These are phyloP conservation scores for Dictyostelium purpureum DNA, from an alignment of 78 protist species.

Conservation along the genomic window DNA sequence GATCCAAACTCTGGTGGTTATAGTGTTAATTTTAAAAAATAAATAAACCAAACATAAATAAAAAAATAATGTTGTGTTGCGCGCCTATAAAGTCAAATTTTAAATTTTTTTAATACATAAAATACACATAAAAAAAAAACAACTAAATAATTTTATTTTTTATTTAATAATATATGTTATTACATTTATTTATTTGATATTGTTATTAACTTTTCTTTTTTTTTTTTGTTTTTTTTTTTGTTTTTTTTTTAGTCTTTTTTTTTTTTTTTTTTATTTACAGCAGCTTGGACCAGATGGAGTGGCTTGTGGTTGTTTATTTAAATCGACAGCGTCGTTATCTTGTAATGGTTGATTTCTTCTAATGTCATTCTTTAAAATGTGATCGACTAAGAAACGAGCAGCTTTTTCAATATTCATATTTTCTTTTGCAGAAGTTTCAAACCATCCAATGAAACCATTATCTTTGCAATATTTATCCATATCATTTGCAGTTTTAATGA, in stretches of 20 bases:
- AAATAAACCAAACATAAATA: not conserved
- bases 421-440: constrained; percentile 92
- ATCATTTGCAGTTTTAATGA: constrained; percentile 76
- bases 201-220: not conserved
- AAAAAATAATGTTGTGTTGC: not conserved
- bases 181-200: not conserved
- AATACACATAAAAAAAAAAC: not conserved
- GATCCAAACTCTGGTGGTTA: constrained; percentile 92
- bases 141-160: not conserved
- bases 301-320: constrained; percentile 5
- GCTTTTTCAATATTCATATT: constrained; percentile 90
- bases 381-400: constrained; percentile 82
- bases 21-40: constrained; percentile 78
- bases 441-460: constrained; percentile 91
- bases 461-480: constrained; percentile 91
- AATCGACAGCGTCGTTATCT: constrained; percentile 12
- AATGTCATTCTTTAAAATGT: constrained; percentile 81
- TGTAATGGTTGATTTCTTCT: constrained; percentile 60
- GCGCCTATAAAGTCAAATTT: no score
- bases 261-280: constrained; percentile 29
- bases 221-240: not conserved
- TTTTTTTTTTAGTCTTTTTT: not conserved
- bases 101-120: not conserved
- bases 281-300: constrained; percentile 30
- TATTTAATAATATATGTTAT: no score